Evolutionary conservation across 805 yeast genomes (phyloP), one percentile per base, ranked within the genome.

Genomic region (Lipomyces kockii): DNA sequence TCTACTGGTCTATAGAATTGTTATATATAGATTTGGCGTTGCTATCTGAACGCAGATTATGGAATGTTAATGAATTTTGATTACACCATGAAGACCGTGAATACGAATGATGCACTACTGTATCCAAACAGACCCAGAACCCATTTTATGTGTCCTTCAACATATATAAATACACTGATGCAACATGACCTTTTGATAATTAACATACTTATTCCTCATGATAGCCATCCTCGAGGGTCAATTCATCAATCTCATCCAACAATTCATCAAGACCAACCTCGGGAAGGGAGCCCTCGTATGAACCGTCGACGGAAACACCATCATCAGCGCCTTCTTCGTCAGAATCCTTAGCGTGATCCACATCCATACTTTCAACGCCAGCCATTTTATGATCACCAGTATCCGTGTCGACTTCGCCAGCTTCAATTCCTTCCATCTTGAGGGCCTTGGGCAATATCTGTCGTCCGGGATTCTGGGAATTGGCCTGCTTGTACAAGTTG

Each of bases 221-320:
- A 37, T 69, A 58, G 2, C 59, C 66, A 71, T 86, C 91, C 53
- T 89, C 92, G 78, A 93, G 83, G 35, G 91, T 91, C 97, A 93
- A 89, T 66, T 90, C 97, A 74, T 92, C 98, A 75, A 95, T 83
- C 78, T 95, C 99, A 74, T 95, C 98, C 80, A 95, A 83, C 74
- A 95, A 84, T 80, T 95, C 98, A 76, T 93, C 97, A 65, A 95
- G 87, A 68, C 88, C 92, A 73, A 95, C 90, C 72, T 85, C 89
- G 60, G 98, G 98, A 35, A 67, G 39, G 34, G 71, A 71, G 32
- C 66, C 74, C 3, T 69, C 76, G 3, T 69, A 65, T 63, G 64
- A 53, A 17, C 58, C 74, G 51, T 72, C 76, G 9, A 67, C 72
- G 11, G 63, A 64, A 9, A 55, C 69, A 34, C 43, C 71, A 9